Evolutionary conservation across 2,329 filamentous ascomycete genomes (phyloP).

Genomic region (Fusarium subtropicale): DNA sequence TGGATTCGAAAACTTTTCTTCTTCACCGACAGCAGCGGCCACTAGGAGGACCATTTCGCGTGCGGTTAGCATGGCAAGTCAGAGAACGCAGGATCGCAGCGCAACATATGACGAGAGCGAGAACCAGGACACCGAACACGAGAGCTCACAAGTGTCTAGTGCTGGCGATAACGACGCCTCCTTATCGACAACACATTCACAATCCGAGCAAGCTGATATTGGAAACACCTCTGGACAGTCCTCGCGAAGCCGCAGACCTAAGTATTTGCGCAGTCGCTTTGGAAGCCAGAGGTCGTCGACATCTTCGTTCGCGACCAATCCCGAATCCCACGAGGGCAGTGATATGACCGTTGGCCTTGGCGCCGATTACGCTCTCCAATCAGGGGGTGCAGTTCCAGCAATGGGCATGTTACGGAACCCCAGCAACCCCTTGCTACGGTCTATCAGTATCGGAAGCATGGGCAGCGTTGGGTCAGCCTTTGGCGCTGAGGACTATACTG

Average conservation of each 20-base stretch:
- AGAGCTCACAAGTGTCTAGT: conserved; percentile 49
- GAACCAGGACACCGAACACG: conserved; percentile 43
- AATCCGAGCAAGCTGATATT: conserved; percentile 54
- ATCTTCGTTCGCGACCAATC: conserved; percentile 68
- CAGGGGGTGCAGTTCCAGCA: conserved; percentile 77
- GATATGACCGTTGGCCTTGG: conserved; percentile 76
- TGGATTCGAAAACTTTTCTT: conserved; percentile 64
- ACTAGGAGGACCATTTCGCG: conserved; percentile 65
- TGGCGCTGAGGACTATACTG: conserved; percentile 70
- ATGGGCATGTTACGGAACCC: conserved; percentile 61
- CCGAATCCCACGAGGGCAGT: conserved; percentile 71
- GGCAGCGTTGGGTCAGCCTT: conserved; percentile 83
- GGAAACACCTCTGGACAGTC: conserved; percentile 61
- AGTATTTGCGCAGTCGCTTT: conserved; percentile 68
- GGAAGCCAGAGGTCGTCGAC: conserved; percentile 70
- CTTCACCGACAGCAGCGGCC: conserved; percentile 67
- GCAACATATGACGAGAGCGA: conserved; percentile 46
- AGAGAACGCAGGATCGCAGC: conserved; percentile 38
- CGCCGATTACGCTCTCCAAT: conserved; percentile 84
- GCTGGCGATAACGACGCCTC: conserved; percentile 48
- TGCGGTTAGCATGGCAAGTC: conserved; percentile 60
- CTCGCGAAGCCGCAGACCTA: conserved; percentile 63
- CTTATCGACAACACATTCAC: conserved; percentile 50
- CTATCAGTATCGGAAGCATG: conserved; percentile 89
- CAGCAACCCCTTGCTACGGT: conserved; percentile 73